Percentiles rank a stretch among this genome's conserved stretches.
Conservation (phyloP, 352 stramenopile genomes). For the Globisporangium okanoganense region DNA sequence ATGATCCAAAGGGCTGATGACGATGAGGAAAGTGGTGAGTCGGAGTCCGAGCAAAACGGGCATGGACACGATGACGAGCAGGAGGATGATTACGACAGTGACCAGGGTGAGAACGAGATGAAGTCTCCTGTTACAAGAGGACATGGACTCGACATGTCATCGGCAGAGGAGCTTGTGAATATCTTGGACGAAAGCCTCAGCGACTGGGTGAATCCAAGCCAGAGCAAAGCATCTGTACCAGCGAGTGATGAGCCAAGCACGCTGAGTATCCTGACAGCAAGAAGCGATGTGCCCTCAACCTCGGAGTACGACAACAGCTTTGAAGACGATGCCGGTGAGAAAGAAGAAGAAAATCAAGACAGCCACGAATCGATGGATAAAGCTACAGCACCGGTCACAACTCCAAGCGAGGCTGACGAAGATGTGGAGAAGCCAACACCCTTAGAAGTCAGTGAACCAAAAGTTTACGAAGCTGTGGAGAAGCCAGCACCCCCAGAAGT, state of each 20-base stretch:
- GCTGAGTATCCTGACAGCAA: slow-evolving; percentile 1
- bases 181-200: slow-evolving; percentile 60
- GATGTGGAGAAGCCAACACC: background rate
- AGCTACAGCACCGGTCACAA: background rate
- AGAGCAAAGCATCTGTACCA: background rate
- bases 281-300: background rate
- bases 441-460: background rate
- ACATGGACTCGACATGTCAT: slow-evolving; percentile 6
- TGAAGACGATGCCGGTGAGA: slow-evolving; percentile 25
- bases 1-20: slow-evolving; percentile 3
- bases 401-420: background rate
- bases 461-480: background rate
- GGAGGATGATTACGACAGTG: background rate
- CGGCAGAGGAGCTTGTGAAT: slow-evolving; percentile 37
- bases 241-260: background rate
- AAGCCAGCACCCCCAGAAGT: background rate
- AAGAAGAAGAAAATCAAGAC: slow-evolving; percentile 12
- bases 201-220: slow-evolving; percentile 16
- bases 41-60: background rate
- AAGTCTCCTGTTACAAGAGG: background rate
- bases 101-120: background rate
- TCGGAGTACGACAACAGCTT: slow-evolving; percentile 55
- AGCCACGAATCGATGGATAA: background rate
- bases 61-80: background rate
- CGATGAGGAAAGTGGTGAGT: background rate